phyloP scores from a whole-genome alignment of 345 rosid genomes.

The Firmiana major region DNA sequence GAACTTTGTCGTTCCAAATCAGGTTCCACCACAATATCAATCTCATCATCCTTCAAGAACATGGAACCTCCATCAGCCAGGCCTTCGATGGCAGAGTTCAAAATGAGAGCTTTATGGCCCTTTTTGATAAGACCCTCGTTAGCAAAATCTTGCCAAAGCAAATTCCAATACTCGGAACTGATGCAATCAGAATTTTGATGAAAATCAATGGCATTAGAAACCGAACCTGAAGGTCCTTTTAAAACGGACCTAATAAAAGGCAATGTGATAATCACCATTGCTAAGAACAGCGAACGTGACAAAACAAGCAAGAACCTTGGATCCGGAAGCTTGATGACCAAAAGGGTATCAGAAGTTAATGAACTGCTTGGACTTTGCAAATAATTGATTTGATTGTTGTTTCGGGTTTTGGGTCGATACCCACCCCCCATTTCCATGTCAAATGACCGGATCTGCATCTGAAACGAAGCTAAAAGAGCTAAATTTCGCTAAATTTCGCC shows the following conservation, averaged over 20 bases:
- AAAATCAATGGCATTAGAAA: neutral
- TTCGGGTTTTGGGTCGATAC: slow-evolving; percentile 13
- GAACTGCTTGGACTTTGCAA: slow-evolving; percentile 15
- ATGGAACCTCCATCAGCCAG: slow-evolving; percentile 18
- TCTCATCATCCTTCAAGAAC: slow-evolving; percentile 26
- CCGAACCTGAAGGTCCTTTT: slow-evolving; percentile 16
- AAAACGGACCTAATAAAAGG: slow-evolving; percentile 26
- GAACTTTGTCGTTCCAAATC: slow-evolving; percentile 21
- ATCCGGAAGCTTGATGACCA: slow-evolving; percentile 43
- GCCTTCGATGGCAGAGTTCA: slow-evolving; percentile 24
- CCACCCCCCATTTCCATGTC: slow-evolving; percentile 27
- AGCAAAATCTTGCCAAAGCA: slow-evolving; percentile 36
- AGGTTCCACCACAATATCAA: slow-evolving; percentile 31
- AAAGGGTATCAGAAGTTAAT: slow-evolving; percentile 20
- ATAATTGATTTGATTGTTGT: slow-evolving; percentile 11
- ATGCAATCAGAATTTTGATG: slow-evolving; percentile 18
- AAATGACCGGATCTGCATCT: neutral
- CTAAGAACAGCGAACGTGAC: slow-evolving; percentile 42
- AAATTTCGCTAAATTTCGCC: neutral
- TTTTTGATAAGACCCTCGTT: slow-evolving; percentile 46
- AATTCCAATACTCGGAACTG: slow-evolving; percentile 28
- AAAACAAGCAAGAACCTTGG: slow-evolving; percentile 29
- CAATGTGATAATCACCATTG: slow-evolving; percentile 32
- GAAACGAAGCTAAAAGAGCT: neutral
- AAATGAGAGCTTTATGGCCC: slow-evolving; percentile 39